phyloP scores from a whole-genome alignment of 2,329 filamentous ascomycete genomes.

The Colletotrichum sidae region DNA sequence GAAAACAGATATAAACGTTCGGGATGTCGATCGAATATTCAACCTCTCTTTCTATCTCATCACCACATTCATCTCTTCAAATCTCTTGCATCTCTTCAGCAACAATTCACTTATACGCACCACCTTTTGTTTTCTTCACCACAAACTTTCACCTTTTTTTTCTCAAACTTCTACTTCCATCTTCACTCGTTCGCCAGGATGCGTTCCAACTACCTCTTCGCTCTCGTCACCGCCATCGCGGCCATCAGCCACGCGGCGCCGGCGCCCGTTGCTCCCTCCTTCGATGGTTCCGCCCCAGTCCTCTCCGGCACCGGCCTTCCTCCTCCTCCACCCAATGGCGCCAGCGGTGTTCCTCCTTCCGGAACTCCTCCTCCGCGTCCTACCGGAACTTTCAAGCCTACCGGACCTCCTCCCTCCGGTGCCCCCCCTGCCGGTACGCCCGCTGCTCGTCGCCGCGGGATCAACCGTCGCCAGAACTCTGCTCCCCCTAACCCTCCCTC shows the following conservation, averaged over 20 bases:
- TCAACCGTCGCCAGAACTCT: constrained; percentile 26
- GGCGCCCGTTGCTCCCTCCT: constrained; percentile 20
- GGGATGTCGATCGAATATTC: neutral
- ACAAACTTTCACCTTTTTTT: neutral
- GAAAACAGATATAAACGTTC: constrained; percentile 19
- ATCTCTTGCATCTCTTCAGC: constrained; percentile 26
- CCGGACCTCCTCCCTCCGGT: constrained; percentile 17
- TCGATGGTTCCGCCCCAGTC: constrained; percentile 11
- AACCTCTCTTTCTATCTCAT: constrained; percentile 5
- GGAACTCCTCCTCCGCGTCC: constrained; percentile 25
- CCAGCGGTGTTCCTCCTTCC: constrained; percentile 21
- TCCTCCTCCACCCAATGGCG: constrained; percentile 16
- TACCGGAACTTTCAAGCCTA: constrained; percentile 22
- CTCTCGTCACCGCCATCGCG: constrained; percentile 29
- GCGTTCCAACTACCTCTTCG: constrained; percentile 33
- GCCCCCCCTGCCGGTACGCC: constrained; percentile 18
- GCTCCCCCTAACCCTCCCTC: constrained; percentile 9
- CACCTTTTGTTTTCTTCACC: constrained; percentile 6
- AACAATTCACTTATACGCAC: constrained; percentile 10
- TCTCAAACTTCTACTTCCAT: neutral
- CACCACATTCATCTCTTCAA: constrained; percentile 22
- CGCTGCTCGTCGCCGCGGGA: constrained; percentile 22
- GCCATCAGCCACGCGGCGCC: constrained; percentile 30
- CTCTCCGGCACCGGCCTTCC: constrained; percentile 18
- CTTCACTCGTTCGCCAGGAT: constrained; percentile 28